These are phyloP conservation scores for Kwoniella sp. DNA, from an alignment of 768 basidiomycete genomes.

Conservation along the genomic window DNA sequence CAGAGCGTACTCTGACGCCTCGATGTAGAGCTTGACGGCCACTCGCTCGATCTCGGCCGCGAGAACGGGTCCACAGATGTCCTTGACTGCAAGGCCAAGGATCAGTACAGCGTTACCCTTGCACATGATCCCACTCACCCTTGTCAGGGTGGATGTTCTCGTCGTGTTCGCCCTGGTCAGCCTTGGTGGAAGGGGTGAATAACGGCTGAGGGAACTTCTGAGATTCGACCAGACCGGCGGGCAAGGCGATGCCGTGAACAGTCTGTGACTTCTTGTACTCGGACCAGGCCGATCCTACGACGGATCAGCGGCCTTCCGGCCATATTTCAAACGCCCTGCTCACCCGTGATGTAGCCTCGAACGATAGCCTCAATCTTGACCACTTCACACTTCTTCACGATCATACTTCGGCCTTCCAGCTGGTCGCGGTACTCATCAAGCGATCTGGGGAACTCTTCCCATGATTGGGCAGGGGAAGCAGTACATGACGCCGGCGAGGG, in stretches of 20 bases:
- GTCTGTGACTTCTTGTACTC: constrained; percentile 87
- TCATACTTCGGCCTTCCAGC: constrained; percentile 80
- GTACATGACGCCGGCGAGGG: constrained; percentile 51
- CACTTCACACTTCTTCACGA: constrained; percentile 82
- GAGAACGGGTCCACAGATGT: constrained; percentile 49
- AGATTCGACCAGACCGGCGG: constrained; percentile 74
- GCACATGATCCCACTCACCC: constrained; percentile 53
- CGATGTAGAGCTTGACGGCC: constrained; percentile 50
- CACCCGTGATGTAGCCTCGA: constrained; percentile 92
- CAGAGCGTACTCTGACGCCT: constrained; percentile 69
- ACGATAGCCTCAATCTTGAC: constrained; percentile 93
- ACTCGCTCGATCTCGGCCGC: constrained; percentile 47
- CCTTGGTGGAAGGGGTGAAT: constrained; percentile 97
- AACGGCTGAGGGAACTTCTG: constrained; percentile 74
- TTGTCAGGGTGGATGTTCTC: constrained; percentile 86
- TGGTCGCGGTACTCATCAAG: constrained; percentile 69
- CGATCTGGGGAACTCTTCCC: constrained; percentile 74
- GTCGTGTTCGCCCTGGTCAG: constrained; percentile 87
- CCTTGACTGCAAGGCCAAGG: constrained; percentile 42
- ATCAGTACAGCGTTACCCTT: not conserved
- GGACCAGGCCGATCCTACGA: constrained; percentile 86
- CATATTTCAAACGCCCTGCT: constrained; percentile 22
- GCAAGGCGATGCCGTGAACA: constrained; percentile 77
- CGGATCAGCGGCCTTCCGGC: not conserved
- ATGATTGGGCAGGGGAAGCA: constrained; percentile 27